phyloP scores from a whole-genome alignment of 169 alveolate genomes.

The Cryptosporidium sp. region DNA sequence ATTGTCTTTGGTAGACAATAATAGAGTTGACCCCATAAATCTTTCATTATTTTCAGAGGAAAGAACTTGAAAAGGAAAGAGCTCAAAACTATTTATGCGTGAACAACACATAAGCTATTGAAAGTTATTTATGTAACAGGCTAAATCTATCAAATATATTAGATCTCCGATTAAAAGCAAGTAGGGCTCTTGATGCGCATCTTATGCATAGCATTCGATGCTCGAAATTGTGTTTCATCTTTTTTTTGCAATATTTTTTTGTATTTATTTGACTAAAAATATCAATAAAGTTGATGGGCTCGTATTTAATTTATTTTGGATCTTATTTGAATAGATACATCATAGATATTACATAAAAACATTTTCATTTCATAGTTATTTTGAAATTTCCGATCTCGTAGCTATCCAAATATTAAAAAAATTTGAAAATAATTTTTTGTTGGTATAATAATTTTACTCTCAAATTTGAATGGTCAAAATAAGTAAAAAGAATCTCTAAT shows the following conservation, averaged over 20 bases:
- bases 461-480: too few relatives aligned
- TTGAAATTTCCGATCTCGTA: too few relatives aligned
- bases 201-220: background rate
- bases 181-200: background rate
- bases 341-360: too few relatives aligned
- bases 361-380: too few relatives aligned
- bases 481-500: too few relatives aligned
- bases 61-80: background rate
- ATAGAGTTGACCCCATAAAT: constrained; percentile 49
- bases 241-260: too few relatives aligned
- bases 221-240: background rate
- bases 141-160: background rate
- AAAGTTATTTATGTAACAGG: background rate
- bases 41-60: background rate
- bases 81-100: background rate
- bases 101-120: background rate
- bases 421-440: too few relatives aligned
- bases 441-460: too few relatives aligned
- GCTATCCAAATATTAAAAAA: too few relatives aligned
- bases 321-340: too few relatives aligned
- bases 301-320: background rate
- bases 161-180: background rate
- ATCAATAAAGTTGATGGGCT: too few relatives aligned
- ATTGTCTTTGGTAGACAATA: constrained; percentile 18
- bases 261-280: too few relatives aligned